These are phyloP conservation scores for Solanum raphanifolium DNA, from an alignment of 257 asterid species.

Conservation along the genomic window DNA sequence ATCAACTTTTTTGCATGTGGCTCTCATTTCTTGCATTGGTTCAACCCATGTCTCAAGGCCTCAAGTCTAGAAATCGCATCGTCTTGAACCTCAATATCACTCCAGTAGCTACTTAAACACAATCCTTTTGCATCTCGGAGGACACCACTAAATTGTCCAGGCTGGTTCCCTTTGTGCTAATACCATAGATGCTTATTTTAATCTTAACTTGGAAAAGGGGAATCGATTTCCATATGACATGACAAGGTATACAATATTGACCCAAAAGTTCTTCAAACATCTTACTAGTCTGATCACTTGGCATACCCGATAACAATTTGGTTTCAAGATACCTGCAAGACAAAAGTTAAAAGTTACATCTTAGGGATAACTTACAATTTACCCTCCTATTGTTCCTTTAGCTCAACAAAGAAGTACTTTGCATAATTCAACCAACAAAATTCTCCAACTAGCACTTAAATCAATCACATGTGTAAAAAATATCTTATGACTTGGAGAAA, in stretches of 20 bases:
- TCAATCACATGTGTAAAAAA: too few species aligned
- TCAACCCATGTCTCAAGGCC: not conserved
- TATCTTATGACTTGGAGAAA: too few species aligned
- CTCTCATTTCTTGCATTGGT: not conserved
- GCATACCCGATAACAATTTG: not conserved
- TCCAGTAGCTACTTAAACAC: not conserved
- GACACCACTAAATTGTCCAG: not conserved
- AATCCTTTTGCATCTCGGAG: not conserved
- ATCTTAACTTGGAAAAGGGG: not conserved
- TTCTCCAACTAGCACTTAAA: not conserved
- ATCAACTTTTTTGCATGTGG: not conserved
- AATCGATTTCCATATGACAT: not conserved
- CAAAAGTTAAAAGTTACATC: not conserved
- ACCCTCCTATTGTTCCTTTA: not conserved
- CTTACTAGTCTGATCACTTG: not conserved
- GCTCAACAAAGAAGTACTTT: too few species aligned
- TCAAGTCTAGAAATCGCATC: not conserved
- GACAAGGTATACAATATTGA: not conserved
- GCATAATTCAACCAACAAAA: not conserved
- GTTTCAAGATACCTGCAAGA: not conserved
- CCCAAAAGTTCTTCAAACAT: not conserved
- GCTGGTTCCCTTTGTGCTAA: not conserved
- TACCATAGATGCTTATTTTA: not conserved
- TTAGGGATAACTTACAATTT: not conserved
- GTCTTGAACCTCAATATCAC: not conserved